Conservation (phyloP, 1,284 basidiomycete genomes). For the Ceratobasidium sp. region DNA sequence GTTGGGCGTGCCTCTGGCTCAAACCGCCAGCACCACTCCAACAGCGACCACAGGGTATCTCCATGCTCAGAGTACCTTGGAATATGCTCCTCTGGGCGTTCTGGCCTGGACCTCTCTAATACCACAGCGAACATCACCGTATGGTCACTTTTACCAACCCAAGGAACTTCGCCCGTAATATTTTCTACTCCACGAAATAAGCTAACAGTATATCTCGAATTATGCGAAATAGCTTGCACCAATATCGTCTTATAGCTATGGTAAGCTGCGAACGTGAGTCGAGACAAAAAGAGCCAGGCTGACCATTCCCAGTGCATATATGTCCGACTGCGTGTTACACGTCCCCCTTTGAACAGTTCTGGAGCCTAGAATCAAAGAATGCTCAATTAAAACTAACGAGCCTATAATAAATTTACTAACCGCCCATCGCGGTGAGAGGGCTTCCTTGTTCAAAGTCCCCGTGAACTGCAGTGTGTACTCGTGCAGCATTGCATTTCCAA, state of each 20-base stretch:
- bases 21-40: not conserved
- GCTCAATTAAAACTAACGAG: not conserved
- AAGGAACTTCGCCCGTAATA: not conserved
- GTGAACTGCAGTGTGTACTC: not conserved
- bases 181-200: not conserved
- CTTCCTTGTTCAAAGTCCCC: not conserved
- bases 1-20: no score
- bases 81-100: not conserved
- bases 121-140: not conserved
- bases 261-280: not conserved
- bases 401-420: not conserved
- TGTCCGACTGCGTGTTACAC: not conserved
- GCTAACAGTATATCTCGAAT: not conserved
- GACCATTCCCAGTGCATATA: slow-evolving; percentile 1
- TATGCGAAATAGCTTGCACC: not conserved
- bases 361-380: not conserved
- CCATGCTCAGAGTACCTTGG: not conserved
- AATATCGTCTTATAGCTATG: not conserved
- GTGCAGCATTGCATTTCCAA: not conserved
- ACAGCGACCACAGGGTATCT: not conserved
- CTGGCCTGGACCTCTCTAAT: not conserved
- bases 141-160: not conserved
- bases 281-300: not conserved
- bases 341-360: not conserved
- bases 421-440: not conserved